phyloP scores from a whole-genome alignment of 2,329 filamentous ascomycete genomes.

The Erysiphe neolycopersici region DNA sequence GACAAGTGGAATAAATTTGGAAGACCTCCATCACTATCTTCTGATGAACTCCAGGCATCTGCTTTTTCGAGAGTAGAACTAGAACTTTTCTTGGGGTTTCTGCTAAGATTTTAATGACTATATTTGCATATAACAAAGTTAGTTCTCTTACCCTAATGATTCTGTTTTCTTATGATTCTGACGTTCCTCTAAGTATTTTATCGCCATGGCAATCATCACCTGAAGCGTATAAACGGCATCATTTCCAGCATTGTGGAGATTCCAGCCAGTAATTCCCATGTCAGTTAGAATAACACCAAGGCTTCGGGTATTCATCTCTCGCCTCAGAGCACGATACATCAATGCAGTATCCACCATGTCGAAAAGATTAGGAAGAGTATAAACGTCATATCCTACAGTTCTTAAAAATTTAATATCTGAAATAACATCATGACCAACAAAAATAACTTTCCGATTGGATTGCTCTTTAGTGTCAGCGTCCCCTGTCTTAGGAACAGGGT shows the following conservation, averaged over 20 bases:
- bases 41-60: constrained; percentile 9
- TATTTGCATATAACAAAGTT: background rate
- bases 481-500: constrained; percentile 21
- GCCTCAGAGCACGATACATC: constrained; percentile 38
- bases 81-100: background rate
- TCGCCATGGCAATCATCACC: constrained; percentile 37
- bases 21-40: constrained; percentile 8
- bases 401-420: constrained; percentile 43
- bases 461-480: constrained; percentile 1
- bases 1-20: no score
- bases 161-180: background rate
- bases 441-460: constrained; percentile 29
- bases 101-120: background rate
- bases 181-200: constrained; percentile 12
- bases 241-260: constrained; percentile 72
- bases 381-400: constrained; percentile 33
- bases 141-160: background rate
- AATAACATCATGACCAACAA: constrained; percentile 52
- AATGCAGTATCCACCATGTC: constrained; percentile 47
- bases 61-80: constrained; percentile 1
- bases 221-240: constrained; percentile 60
- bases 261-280: constrained; percentile 32
- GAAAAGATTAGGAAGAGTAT: constrained; percentile 24
- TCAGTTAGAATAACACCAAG: constrained; percentile 34
- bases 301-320: constrained; percentile 23